Conservation (phyloP, 1,139 yeast genomes). For the Geotrichum australiense region DNA sequence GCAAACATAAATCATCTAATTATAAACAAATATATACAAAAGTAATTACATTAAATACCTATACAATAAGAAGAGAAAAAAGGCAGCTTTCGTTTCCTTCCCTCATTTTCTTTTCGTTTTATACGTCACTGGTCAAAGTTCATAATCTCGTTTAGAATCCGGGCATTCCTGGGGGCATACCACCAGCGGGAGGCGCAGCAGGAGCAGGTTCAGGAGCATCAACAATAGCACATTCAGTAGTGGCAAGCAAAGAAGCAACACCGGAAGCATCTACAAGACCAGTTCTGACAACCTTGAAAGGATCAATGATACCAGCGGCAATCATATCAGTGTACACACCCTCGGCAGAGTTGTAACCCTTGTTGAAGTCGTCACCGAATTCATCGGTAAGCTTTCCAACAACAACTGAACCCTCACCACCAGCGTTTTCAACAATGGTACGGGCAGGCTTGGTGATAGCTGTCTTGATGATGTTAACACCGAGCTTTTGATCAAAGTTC, state of each 20-base stretch:
- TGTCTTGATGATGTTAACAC: slow-evolving; percentile 89
- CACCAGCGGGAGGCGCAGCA: slow-evolving; percentile 49
- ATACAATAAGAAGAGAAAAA: no score
- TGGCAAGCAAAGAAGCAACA: slow-evolving; percentile 95
- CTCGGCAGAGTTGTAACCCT: slow-evolving; percentile 89
- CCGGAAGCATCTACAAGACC: slow-evolving; percentile 97
- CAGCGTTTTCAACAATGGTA: slow-evolving; percentile 96
- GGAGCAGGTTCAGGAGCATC: slow-evolving; percentile 92
- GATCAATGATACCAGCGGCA: slow-evolving; percentile 96
- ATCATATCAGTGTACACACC: slow-evolving; percentile 96
- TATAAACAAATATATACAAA: no score
- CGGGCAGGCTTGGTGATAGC: slow-evolving; percentile 97
- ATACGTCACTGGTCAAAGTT: no score
- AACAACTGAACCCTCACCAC: slow-evolving; percentile 96
- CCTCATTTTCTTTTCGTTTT: no score
- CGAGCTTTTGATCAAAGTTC: slow-evolving; percentile 96
- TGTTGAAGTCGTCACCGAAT: slow-evolving; percentile 79
- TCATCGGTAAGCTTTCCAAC: slow-evolving; percentile 87
- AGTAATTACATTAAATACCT: no score
- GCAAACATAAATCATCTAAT: no score
- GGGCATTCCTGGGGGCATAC: slow-evolving; percentile 58
- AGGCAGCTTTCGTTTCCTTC: no score
- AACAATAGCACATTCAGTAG: slow-evolving; percentile 97
- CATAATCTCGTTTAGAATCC: slow-evolving; percentile 23
- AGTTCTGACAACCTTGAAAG: slow-evolving; percentile 97